Evolutionary conservation across 2,329 filamentous ascomycete genomes (phyloP).

Genomic region (Clarireedia homoeocarpa): DNA sequence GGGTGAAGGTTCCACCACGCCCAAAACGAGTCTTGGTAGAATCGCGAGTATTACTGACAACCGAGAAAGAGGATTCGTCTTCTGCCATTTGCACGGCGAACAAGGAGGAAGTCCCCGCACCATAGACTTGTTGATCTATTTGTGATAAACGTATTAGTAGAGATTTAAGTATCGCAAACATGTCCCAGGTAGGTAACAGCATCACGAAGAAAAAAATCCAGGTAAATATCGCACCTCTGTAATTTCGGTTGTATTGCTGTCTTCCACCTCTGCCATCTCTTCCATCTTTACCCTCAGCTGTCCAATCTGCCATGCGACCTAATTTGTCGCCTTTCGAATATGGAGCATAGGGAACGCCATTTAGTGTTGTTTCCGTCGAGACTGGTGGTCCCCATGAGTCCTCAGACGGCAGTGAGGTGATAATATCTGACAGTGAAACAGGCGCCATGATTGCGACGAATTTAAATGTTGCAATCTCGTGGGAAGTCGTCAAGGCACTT

Average conservation of each 20-base stretch:
- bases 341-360: slow-evolving; percentile 93
- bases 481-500: background rate
- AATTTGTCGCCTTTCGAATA: slow-evolving; percentile 99
- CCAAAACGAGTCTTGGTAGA: slow-evolving; percentile 80
- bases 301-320: slow-evolving; percentile 99
- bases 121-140: slow-evolving; percentile 92
- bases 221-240: slow-evolving; percentile 58
- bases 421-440: slow-evolving; percentile 55
- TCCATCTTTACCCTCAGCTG: slow-evolving; percentile 76
- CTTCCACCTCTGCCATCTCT: slow-evolving; percentile 66
- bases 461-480: slow-evolving; percentile 6
- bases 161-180: slow-evolving; percentile 5
- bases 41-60: slow-evolving; percentile 91
- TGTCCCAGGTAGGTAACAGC: slow-evolving; percentile 10
- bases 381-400: slow-evolving; percentile 83
- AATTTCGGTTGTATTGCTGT: slow-evolving; percentile 87
- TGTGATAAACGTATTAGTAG: slow-evolving; percentile 10
- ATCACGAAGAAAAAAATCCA: slow-evolving; percentile 10
- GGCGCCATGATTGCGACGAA: slow-evolving; percentile 38
- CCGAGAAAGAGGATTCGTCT: slow-evolving; percentile 95
- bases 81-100: slow-evolving; percentile 90
- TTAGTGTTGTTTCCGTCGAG: slow-evolving; percentile 77
- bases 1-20: slow-evolving; percentile 83
- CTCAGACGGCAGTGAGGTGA: slow-evolving; percentile 63
- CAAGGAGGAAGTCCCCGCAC: slow-evolving; percentile 74